Evolutionary conservation across 441 rosid genomes (phyloP), one percentile per base, ranked within the genome.

Genomic region (Hura crepitans): DNA sequence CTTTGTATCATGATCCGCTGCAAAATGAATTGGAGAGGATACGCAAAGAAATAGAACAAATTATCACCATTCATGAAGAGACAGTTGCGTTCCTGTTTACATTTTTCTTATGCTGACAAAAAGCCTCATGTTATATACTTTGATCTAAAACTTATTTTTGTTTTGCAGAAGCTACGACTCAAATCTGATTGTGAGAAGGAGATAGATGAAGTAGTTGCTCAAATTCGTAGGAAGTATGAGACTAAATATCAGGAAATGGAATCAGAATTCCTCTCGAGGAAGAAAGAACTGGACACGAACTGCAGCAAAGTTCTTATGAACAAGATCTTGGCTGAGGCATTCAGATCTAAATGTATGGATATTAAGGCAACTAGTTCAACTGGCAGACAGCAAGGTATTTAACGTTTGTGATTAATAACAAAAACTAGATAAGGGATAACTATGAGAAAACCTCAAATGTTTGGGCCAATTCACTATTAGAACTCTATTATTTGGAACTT

Each of bases 11-110:
- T 11, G 96, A 93, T 73, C 97, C 98, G 14, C 91, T 93, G 70
- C 91, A 89, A 73, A 77, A 79, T 74, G 99, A 96, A 77, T 75
- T 91, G 82, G 96, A 93, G 65, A 87, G 85, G 74, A 27, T 96
- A 68, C 51, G 53, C 45, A 81, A 69, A 75, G 93, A 88, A 75
- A 73, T 46, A 49, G 97, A 89, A 30, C 77, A 75, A 54, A 53
- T 75, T 66, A 47, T 66, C 74, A 85, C 72, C 77, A 60, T 50
- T 28, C 81, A 69, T 51, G 92, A 86, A 72, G 87, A 87, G 20
- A 66, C 53, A 28, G 98, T 96, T 61, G 70, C 83, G 84, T 76
- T 56, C 63, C 56, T 72, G 28, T 69, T 75, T 63, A 63, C 60
- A 66, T n/a, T 68, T 31, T 71, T 77, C 71, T 47, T 74, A 51